These are phyloP conservation scores for Trifolium repens DNA, from an alignment of 306 rosid species.

Conservation along the genomic window DNA sequence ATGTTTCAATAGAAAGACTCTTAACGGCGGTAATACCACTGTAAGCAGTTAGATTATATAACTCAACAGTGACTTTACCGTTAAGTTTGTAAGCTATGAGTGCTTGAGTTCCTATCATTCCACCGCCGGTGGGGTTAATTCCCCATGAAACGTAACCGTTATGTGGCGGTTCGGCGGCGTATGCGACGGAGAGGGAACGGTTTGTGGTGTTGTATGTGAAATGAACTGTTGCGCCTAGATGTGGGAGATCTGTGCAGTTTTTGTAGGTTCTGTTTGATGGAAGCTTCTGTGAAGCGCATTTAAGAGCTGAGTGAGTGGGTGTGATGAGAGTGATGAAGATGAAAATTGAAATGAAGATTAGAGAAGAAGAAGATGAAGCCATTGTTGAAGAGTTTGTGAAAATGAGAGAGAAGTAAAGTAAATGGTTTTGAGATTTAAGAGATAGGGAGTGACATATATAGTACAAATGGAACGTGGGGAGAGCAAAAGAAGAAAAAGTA, in stretches of 20 bases:
- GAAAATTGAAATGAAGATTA: constrained; percentile 14
- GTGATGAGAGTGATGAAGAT: constrained; percentile 41
- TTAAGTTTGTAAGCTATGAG: constrained; percentile 50
- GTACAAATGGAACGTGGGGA: constrained; percentile 8
- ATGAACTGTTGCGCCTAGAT: constrained; percentile 59
- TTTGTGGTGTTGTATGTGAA: constrained; percentile 61
- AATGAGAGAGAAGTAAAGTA: neutral
- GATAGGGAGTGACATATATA: constrained; percentile 8
- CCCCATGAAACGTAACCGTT: constrained; percentile 83
- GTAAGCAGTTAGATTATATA: constrained; percentile 52
- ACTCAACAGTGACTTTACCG: constrained; percentile 20
- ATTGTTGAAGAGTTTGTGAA: constrained; percentile 27
- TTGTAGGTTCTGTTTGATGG: constrained; percentile 43
- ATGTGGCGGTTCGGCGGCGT: constrained; percentile 45
- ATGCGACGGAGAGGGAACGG: constrained; percentile 68
- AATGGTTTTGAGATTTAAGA: neutral
- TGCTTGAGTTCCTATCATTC: constrained; percentile 69
- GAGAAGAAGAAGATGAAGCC: constrained; percentile 37
- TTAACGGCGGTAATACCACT: neutral
- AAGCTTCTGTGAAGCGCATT: constrained; percentile 57
- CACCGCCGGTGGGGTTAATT: constrained; percentile 55
- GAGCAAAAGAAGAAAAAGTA: neutral
- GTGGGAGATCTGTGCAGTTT: constrained; percentile 62
- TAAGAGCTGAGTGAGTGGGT: constrained; percentile 47
- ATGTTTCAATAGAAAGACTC: constrained; percentile 44